Base-by-base conservation (phyloP, 108 stramenopile species). In the Tribonema minus region DNA sequence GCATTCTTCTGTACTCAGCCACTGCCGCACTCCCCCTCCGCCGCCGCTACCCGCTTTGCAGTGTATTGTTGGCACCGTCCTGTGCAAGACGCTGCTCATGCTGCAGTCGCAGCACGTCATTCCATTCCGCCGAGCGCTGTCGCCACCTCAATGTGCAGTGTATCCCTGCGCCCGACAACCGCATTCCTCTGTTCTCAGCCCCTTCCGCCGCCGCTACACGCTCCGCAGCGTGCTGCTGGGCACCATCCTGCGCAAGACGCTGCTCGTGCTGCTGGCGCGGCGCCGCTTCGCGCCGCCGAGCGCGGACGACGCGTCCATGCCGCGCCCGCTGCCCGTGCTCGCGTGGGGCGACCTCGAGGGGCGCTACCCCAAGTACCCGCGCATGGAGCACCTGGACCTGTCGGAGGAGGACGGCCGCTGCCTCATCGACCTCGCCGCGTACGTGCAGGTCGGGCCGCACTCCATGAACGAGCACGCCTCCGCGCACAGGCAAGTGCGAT, bases 381-480 rank as follows among this genome's bases (percentile, higher is more conserved):
- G 2, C 1, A 1, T 76, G 9, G 27, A 27, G 2, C 61, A 76
- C 32, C 25, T 76, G 12, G 6, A 35, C 27, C 38, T 67, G 20
- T 2, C 27, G 25, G 58, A 25, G 12, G 54, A 76, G 32, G 41
- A 67, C 36, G 12, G 25, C 35, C n/a, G 34, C 65, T 67, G 65
- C 65, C 58, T 76, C 37, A 66, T 76, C 36, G 75, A 76, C 66
- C 61, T 76, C 28, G 65, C 75, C 30, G 28, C 75, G 7, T 76
- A 76, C 34, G 75, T 76, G 36, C 75, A 76, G 65, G 62, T 76
- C 28, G 75, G 75, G 3, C 75, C 75, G 37, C 66, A 76, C 46
- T 23, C 33, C 36, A 67, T 76, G 39, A 76, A 76, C 30, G 75
- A 76, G 34, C 40, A 76, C 29, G 75, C 75, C 25, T 67, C 66